Percentiles rank a stretch among this genome's conserved stretches.
Evolutionary conservation across 1,284 basidiomycete species (phyloP).

Genomic region (Moesziomyces antarcticus): DNA sequence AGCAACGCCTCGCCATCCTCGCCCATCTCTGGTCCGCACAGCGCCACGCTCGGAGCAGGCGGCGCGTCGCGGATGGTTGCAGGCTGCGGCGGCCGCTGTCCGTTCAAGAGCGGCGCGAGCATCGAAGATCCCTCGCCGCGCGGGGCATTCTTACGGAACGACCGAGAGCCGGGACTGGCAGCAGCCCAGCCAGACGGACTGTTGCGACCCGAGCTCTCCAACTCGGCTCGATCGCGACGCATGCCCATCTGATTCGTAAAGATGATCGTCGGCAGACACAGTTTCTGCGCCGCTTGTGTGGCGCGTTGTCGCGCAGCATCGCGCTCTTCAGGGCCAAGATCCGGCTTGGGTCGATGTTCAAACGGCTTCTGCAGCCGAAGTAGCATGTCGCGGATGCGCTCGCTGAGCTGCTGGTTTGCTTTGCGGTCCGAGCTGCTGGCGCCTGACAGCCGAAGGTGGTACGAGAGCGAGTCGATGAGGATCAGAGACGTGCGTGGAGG

Average conservation of each 20-base stretch:
- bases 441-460: constrained; percentile 25
- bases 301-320: constrained; percentile 5
- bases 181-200: constrained; percentile 11
- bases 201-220: constrained; percentile 7
- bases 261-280: constrained; percentile 37
- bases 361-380: constrained; percentile 35
- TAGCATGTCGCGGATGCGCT: constrained; percentile 27
- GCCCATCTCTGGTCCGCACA: constrained; percentile 39
- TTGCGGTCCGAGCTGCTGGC: constrained; percentile 32
- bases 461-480: constrained; percentile 43
- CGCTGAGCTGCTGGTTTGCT: constrained; percentile 9
- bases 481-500: constrained; percentile 31
- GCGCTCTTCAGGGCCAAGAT: constrained; percentile 7
- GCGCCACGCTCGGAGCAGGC: constrained; percentile 35
- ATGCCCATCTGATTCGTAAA: constrained; percentile 47
- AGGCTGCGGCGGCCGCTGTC: constrained; percentile 19
- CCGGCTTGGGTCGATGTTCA: constrained; percentile 13
- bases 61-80: constrained; percentile 23
- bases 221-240: constrained; percentile 15
- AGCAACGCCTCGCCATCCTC: constrained; percentile 12
- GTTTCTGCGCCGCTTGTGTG: constrained; percentile 11
- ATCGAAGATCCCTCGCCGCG: constrained; percentile 20
- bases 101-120: constrained; percentile 33
- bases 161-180: constrained; percentile 1
- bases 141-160: constrained; percentile 2